A percentile compares a stretch with the other conserved stretches of the same genome.
Evolutionary conservation across 345 rosid species (phyloP).

Genomic region (Syzygium aromaticum): DNA sequence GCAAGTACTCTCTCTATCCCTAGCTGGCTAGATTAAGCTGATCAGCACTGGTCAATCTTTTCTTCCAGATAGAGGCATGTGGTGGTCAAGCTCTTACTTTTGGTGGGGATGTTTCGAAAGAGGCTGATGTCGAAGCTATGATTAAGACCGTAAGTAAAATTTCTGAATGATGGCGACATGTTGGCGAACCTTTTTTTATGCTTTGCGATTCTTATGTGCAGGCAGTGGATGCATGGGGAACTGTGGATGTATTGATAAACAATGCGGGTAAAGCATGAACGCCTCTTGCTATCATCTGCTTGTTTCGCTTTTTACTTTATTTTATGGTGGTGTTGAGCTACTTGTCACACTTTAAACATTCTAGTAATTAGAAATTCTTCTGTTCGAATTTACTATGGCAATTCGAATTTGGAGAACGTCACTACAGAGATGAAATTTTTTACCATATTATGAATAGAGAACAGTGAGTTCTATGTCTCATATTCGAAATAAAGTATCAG

Average conservation of each 20-base stretch:
- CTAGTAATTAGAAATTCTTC: not conserved
- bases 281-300: not conserved
- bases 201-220: conserved; percentile 11
- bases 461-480: not conserved
- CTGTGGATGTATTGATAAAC: conserved; percentile 81
- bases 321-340: not conserved
- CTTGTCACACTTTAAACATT: not conserved
- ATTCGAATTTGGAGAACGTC: not conserved
- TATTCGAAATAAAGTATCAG: not conserved
- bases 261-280: conserved; percentile 62
- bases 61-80: conserved; percentile 60
- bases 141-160: conserved; percentile 65
- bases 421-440: not conserved
- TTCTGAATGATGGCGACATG: not conserved
- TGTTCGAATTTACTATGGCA: not conserved
- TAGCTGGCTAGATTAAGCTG: not conserved
- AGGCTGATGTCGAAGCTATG: conserved; percentile 88
- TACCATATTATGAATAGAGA: not conserved
- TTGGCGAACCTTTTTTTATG: not conserved
- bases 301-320: not conserved
- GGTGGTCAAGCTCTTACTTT: conserved; percentile 92
- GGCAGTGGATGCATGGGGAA: conserved; percentile 97
- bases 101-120: conserved; percentile 96
- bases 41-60: not conserved
- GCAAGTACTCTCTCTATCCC: not conserved